A percentile compares a stretch with the other conserved stretches of the same genome.
Evolutionary conservation across 2,329 filamentous ascomycete genomes (phyloP).

Genomic region (Conoideocrella luteorostrata): DNA sequence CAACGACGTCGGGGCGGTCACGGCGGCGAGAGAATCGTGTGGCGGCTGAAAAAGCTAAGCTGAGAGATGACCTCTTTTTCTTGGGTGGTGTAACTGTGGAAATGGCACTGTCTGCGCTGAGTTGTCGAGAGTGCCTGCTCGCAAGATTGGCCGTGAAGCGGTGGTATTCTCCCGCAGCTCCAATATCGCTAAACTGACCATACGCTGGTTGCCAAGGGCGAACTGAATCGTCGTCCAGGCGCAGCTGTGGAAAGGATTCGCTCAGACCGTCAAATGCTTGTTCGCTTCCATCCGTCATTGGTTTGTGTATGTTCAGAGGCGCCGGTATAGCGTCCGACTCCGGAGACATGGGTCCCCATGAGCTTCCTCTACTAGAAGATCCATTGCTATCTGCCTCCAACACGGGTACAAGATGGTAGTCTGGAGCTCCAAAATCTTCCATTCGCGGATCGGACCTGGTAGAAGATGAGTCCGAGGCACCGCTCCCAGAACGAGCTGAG

Average conservation of each 20-base stretch:
- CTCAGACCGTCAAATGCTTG: slow-evolving; percentile 4
- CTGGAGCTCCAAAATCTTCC: slow-evolving; percentile 1
- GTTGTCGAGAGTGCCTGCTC: slow-evolving; percentile 5
- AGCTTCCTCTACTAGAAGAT: slow-evolving; percentile 15
- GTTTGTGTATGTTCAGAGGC: slow-evolving; percentile 8
- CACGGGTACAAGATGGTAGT: slow-evolving; percentile 11
- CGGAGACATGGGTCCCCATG: slow-evolving; percentile 16
- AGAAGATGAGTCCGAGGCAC: slow-evolving; percentile 9
- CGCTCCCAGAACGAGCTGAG: neutral
- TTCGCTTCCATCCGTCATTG: slow-evolving; percentile 6
- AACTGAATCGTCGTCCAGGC: slow-evolving; percentile 7
- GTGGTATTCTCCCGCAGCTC: slow-evolving; percentile 29
- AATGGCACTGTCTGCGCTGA: neutral
- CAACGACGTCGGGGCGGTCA: slow-evolving; percentile 13
- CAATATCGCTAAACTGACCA: slow-evolving; percentile 23
- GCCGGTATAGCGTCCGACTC: slow-evolving; percentile 7
- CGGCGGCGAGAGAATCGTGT: slow-evolving; percentile 22
- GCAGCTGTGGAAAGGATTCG: neutral
- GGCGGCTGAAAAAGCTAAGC: slow-evolving; percentile 20
- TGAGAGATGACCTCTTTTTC: slow-evolving; percentile 14
- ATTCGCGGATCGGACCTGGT: neutral
- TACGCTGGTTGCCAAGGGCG: slow-evolving; percentile 14
- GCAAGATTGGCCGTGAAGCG: slow-evolving; percentile 27
- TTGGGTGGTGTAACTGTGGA: neutral
- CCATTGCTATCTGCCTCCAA: slow-evolving; percentile 14